A percentile compares a stretch with the other conserved stretches of the same genome.
Conservation (phyloP, 768 basidiomycete genomes). For the Pulveroboletus sp. region DNA sequence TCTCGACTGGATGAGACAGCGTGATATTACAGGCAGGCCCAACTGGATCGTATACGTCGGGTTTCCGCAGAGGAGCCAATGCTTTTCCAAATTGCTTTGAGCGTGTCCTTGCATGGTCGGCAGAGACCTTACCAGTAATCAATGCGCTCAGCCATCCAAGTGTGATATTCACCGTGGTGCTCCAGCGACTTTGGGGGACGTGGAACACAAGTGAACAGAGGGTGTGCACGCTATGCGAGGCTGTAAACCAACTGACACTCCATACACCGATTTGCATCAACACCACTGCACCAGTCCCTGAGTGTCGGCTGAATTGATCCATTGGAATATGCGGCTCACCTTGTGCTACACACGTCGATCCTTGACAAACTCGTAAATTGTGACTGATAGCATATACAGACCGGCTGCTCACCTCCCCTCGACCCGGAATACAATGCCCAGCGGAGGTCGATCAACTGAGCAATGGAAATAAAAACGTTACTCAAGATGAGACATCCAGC, state of each 20-base stretch:
- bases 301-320: background rate
- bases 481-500: slow-evolving; percentile 58
- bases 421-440: slow-evolving; percentile 48
- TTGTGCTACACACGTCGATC: slow-evolving; percentile 51
- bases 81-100: slow-evolving; percentile 28
- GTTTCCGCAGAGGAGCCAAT: slow-evolving; percentile 34
- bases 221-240: slow-evolving; percentile 61
- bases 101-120: background rate
- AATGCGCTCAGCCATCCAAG: slow-evolving; percentile 55
- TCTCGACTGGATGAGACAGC: slow-evolving; percentile 35
- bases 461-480: slow-evolving; percentile 49
- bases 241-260: slow-evolving; percentile 60
- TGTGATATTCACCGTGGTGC: slow-evolving; percentile 39
- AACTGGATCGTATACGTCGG: slow-evolving; percentile 48
- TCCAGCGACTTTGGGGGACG: slow-evolving; percentile 46
- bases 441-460: slow-evolving; percentile 51
- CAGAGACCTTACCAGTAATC: slow-evolving; percentile 42
- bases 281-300: slow-evolving; percentile 35
- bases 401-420: slow-evolving; percentile 39
- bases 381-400: background rate
- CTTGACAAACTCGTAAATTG: slow-evolving; percentile 29
- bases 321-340: slow-evolving; percentile 37
- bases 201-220: slow-evolving; percentile 63
- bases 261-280: slow-evolving; percentile 62
- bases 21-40: slow-evolving; percentile 53